Percentiles rank a stretch among this genome's conserved stretches.
Conservation (phyloP, 768 basidiomycete species). For the Tricholoma flavovirens region DNA sequence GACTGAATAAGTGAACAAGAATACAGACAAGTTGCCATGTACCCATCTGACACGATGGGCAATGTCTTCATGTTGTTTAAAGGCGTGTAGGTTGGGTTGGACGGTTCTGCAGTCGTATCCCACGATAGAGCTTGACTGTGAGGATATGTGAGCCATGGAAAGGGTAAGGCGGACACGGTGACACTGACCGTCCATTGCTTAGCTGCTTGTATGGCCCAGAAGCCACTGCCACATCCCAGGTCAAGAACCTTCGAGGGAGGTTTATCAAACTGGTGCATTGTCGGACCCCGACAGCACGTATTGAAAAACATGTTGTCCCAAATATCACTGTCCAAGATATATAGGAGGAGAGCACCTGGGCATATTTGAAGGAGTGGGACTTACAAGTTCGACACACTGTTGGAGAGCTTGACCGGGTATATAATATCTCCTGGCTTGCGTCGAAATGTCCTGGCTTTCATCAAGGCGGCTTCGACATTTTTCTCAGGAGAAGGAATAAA, state of each 20-base stretch:
- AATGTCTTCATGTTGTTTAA: slow-evolving; percentile 34
- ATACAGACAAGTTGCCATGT: slow-evolving; percentile 57
- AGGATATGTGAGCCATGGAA: neutral
- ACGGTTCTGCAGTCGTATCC: slow-evolving; percentile 54
- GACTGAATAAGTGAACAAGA: neutral
- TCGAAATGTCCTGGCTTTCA: slow-evolving; percentile 33
- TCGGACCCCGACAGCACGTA: slow-evolving; percentile 41
- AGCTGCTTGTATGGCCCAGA: slow-evolving; percentile 68
- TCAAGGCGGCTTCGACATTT: slow-evolving; percentile 42
- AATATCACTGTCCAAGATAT: slow-evolving; percentile 42
- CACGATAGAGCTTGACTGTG: slow-evolving; percentile 46
- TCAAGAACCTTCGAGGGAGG: slow-evolving; percentile 56
- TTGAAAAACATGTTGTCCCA: slow-evolving; percentile 68
- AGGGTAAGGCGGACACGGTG: neutral
- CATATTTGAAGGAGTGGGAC: slow-evolving; percentile 15
- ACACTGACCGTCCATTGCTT: slow-evolving; percentile 55
- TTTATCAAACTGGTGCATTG: slow-evolving; percentile 46
- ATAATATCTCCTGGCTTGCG: slow-evolving; percentile 46
- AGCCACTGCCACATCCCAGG: slow-evolving; percentile 66
- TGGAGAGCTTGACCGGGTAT: slow-evolving; percentile 49
- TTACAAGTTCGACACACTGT: slow-evolving; percentile 50
- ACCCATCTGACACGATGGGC: slow-evolving; percentile 56
- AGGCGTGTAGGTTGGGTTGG: slow-evolving; percentile 44
- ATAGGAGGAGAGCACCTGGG: slow-evolving; percentile 4
- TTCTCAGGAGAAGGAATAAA: slow-evolving; percentile 23